Percentiles rank a stretch among this genome's conserved stretches.
phyloP scores from a whole-genome alignment of 768 basidiomycete species.

The Tricholoma bakamatsutake region DNA sequence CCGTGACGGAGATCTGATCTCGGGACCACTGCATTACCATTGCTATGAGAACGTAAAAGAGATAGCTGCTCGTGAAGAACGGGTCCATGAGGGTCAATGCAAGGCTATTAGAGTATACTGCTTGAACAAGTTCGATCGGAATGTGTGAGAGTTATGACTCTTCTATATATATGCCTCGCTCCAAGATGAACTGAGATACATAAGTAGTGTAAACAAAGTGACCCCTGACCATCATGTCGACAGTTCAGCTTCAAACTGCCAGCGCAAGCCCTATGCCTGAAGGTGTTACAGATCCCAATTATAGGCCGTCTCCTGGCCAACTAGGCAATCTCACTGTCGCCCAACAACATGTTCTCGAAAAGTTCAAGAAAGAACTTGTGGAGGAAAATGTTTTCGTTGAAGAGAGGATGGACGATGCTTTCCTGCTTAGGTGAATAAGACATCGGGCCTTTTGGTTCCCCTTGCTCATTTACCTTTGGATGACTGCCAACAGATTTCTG shows the following conservation, averaged over 20 bases:
- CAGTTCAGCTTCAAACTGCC: slow-evolving; percentile 24
- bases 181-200: too few relatives aligned
- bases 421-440: slow-evolving; percentile 46
- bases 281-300: slow-evolving; percentile 57
- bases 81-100: too few relatives aligned
- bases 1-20: too few relatives aligned
- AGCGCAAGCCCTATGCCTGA: slow-evolving; percentile 52
- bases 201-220: too few relatives aligned
- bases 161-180: too few relatives aligned
- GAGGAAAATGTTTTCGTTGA: slow-evolving; percentile 55
- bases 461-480: slow-evolving; percentile 8
- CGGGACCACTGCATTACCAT: too few relatives aligned
- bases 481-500: slow-evolving; percentile 56
- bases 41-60: too few relatives aligned
- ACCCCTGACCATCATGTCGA: not conserved
- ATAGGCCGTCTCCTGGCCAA: slow-evolving; percentile 63
- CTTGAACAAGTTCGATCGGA: too few relatives aligned
- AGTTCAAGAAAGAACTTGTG: slow-evolving; percentile 58
- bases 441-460: not conserved
- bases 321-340: slow-evolving; percentile 62
- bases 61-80: too few relatives aligned
- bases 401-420: slow-evolving; percentile 65
- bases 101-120: too few relatives aligned
- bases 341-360: slow-evolving; percentile 61
- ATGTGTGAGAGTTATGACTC: too few relatives aligned